A percentile compares a stretch with the other conserved stretches of the same genome.
These are phyloP conservation scores for Spinacia oleracea DNA, from an alignment of 179 eudicot genomes.

Conservation along the genomic window DNA sequence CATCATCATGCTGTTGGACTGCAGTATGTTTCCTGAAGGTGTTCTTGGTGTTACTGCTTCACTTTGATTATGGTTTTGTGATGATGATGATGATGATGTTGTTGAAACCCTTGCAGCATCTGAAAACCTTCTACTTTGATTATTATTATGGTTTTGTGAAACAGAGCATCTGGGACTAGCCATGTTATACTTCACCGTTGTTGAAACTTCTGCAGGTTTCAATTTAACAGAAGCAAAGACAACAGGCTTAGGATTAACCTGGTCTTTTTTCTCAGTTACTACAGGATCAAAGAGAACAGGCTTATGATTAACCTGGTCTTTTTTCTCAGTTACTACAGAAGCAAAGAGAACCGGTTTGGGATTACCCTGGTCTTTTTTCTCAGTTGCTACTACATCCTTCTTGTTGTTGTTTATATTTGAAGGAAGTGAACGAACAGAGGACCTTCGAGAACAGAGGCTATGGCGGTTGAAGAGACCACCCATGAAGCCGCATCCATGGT, in stretches of 20 bases:
- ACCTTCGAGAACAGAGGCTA: conserved; percentile 18
- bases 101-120: conserved; percentile 35
- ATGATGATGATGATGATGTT: conserved; percentile 27
- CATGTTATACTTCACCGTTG: conserved; percentile 8
- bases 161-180: conserved; percentile 27
- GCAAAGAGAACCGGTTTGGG: too few species aligned
- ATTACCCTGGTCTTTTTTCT: conserved; percentile 16
- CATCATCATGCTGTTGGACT: conserved; percentile 38
- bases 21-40: conserved; percentile 44
- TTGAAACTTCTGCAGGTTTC: conserved; percentile 3
- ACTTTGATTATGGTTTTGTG: conserved; percentile 32
- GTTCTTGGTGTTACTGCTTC: conserved; percentile 29
- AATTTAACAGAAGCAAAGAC: too few species aligned
- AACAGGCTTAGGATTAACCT: too few species aligned
- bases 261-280: too few species aligned
- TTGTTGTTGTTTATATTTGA: conserved; percentile 7
- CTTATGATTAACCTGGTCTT: too few species aligned
- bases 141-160: conserved; percentile 16
- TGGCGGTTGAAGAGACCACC: conserved; percentile 34
- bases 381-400: neutral
- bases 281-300: too few species aligned
- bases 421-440: conserved; percentile 31
- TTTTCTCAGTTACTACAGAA: too few species aligned
- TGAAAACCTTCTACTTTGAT: conserved; percentile 24
- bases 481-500: conserved; percentile 47